phyloP scores from a whole-genome alignment of 768 basidiomycete genomes.

The Lyophyllum decastes region DNA sequence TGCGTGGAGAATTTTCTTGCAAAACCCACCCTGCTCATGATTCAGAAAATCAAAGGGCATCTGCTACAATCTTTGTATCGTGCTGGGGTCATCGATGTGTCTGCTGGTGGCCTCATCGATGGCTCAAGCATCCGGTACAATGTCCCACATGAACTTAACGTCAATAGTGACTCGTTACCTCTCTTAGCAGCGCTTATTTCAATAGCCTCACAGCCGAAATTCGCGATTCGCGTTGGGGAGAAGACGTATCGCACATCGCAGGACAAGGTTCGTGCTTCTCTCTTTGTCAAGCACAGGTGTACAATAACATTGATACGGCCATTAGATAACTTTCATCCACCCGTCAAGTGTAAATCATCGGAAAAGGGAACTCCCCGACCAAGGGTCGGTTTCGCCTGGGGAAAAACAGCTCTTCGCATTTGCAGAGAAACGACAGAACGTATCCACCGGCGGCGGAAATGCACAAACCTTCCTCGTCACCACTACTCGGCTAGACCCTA shows the following conservation, averaged over 20 bases:
- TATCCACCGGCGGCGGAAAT: slow-evolving; percentile 44
- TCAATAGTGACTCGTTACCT: slow-evolving; percentile 72
- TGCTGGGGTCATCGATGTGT: slow-evolving; percentile 81
- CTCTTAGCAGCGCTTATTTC: slow-evolving; percentile 83
- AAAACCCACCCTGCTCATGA: slow-evolving; percentile 79
- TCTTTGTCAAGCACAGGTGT: neutral
- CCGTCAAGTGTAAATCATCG: slow-evolving; percentile 84
- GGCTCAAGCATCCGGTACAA: slow-evolving; percentile 33
- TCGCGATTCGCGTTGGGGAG: slow-evolving; percentile 75
- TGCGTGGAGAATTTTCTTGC: slow-evolving; percentile 85
- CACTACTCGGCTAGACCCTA: slow-evolving; percentile 83
- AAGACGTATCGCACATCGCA: slow-evolving; percentile 70
- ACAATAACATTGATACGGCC: slow-evolving; percentile 8
- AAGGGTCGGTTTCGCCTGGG: slow-evolving; percentile 26
- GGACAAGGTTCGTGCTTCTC: slow-evolving; percentile 67
- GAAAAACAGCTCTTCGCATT: slow-evolving; percentile 84
- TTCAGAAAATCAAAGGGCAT: slow-evolving; percentile 79
- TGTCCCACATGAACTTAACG: slow-evolving; percentile 70
- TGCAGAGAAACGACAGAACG: slow-evolving; percentile 81
- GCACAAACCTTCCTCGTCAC: slow-evolving; percentile 73
- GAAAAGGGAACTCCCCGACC: slow-evolving; percentile 43
- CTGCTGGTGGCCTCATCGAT: slow-evolving; percentile 60
- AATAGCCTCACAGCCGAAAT: slow-evolving; percentile 87
- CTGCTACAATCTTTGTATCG: slow-evolving; percentile 75
- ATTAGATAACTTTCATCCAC: slow-evolving; percentile 76